Percentiles rank a stretch among this genome's conserved stretches.
These are phyloP conservation scores for Alloteropsis angusta DNA, from an alignment of 202 grass and related monocot species.

Conservation along the genomic window DNA sequence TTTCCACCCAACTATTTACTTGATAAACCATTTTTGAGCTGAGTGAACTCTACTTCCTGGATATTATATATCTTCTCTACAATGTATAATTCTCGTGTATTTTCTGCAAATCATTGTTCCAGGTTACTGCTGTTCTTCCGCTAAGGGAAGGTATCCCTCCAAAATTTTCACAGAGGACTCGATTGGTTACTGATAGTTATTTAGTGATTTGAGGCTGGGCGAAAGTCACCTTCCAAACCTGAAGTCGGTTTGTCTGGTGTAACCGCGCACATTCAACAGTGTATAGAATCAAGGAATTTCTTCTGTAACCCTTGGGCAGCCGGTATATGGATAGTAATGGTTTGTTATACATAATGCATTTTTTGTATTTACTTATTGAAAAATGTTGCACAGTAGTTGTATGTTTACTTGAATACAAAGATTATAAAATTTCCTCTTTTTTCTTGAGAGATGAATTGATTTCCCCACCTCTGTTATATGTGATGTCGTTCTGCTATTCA, in stretches of 20 bases:
- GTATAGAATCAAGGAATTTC: neutral
- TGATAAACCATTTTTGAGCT: neutral
- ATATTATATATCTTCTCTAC: neutral
- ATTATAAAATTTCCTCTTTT: neutral
- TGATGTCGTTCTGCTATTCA: neutral
- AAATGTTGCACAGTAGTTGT: neutral
- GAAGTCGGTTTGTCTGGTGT: neutral
- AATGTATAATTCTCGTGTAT: neutral
- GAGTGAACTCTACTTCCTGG: neutral
- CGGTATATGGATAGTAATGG: neutral
- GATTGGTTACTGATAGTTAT: conserved; percentile 51
- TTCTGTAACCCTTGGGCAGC: neutral
- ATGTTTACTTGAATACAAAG: neutral
- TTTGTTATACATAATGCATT: neutral
- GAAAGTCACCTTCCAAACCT: neutral
- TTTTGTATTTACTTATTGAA: conserved; percentile 10
- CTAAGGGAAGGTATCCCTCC: conserved; percentile 40
- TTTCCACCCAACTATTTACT: neutral
- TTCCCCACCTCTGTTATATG: neutral
- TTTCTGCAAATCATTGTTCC: conserved; percentile 25
- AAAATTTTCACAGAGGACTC: conserved; percentile 68
- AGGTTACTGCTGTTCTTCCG: conserved; percentile 46
- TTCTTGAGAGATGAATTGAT: neutral
- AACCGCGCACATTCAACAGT: neutral
- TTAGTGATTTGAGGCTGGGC: conserved; percentile 49